phyloP scores from a whole-genome alignment of 73 alveolate species.

The Diophrys appendiculata region DNA sequence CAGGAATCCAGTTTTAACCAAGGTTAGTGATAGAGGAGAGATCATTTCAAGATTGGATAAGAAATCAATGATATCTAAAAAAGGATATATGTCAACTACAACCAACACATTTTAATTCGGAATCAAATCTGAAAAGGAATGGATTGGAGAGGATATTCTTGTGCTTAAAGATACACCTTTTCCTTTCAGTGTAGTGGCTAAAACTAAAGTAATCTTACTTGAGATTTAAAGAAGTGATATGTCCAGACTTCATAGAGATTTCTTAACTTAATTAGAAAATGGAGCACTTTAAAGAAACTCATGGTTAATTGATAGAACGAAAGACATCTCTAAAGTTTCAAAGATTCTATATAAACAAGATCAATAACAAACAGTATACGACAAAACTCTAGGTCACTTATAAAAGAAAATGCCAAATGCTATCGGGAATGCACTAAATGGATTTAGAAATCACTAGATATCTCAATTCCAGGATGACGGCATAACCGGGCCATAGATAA shows the following conservation, averaged over 20 bases:
- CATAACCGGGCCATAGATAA: no score
- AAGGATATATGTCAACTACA: slow-evolving; percentile 62
- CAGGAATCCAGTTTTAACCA: slow-evolving; percentile 38
- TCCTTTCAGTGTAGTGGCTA: slow-evolving; percentile 29
- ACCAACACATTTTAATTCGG: slow-evolving; percentile 56
- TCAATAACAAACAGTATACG: slow-evolving; percentile 3
- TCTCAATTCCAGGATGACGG: no score
- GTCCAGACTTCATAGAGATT: slow-evolving; percentile 22
- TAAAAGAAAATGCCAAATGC: not conserved
- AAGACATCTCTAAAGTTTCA: slow-evolving; percentile 16
- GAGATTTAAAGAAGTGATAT: slow-evolving; percentile 13
- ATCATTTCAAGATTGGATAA: slow-evolving; percentile 11
- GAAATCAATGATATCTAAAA: slow-evolving; percentile 31
- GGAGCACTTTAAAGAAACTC: not conserved
- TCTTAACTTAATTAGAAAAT: not conserved
- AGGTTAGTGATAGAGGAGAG: slow-evolving; percentile 20
- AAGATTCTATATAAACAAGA: slow-evolving; percentile 14
- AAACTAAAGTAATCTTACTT: slow-evolving; percentile 6
- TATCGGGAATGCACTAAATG: slow-evolving; percentile 1
- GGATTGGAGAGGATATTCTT: slow-evolving; percentile 65
- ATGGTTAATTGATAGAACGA: slow-evolving; percentile 14
- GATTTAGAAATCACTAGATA: slow-evolving; percentile 9
- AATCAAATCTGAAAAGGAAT: slow-evolving; percentile 41
- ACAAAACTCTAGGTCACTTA: not conserved
- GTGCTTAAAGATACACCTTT: slow-evolving; percentile 39